Evolutionary conservation across 106 monocot species (phyloP).

Genomic region (Platanthera zijinensis): DNA sequence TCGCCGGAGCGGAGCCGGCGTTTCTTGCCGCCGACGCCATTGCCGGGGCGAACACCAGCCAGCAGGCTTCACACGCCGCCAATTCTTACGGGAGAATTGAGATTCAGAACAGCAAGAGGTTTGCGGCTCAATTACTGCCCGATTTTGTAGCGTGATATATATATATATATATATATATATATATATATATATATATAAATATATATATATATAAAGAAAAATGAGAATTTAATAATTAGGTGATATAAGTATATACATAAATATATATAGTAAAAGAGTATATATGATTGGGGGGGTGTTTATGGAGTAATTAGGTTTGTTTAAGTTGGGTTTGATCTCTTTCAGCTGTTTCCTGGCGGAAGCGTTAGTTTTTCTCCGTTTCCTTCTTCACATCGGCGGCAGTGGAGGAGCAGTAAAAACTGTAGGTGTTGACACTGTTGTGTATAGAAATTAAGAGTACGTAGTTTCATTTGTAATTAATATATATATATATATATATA

Average conservation of each 20-base stretch:
- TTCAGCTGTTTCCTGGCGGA: background rate
- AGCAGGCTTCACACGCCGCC: slow-evolving; percentile 16
- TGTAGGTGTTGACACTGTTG: background rate
- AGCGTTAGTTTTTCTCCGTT: background rate
- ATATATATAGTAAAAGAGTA: background rate
- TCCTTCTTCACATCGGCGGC: background rate
- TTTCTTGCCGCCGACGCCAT: slow-evolving; percentile 14
- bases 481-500: background rate
- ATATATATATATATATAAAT: too few species aligned
- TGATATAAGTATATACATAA: background rate
- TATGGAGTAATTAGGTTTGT: background rate
- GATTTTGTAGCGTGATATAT: slow-evolving; percentile 42
- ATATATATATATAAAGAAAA: too few species aligned
- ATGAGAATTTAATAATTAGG: too few species aligned
- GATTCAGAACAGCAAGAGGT: slow-evolving; percentile 72
- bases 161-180: background rate
- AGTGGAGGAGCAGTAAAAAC: background rate
- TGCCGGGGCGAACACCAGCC: slow-evolving; percentile 5
- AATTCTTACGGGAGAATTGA: slow-evolving; percentile 46
- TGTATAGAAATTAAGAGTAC: background rate
- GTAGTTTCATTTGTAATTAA: background rate
- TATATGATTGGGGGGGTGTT: background rate
- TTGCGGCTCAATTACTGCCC: slow-evolving; percentile 53
- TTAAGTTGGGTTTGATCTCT: background rate
- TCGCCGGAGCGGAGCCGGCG: slow-evolving; percentile 2